Evolutionary conservation across 1,284 basidiomycete genomes (phyloP).

Genomic region (Puccinia hordei): DNA sequence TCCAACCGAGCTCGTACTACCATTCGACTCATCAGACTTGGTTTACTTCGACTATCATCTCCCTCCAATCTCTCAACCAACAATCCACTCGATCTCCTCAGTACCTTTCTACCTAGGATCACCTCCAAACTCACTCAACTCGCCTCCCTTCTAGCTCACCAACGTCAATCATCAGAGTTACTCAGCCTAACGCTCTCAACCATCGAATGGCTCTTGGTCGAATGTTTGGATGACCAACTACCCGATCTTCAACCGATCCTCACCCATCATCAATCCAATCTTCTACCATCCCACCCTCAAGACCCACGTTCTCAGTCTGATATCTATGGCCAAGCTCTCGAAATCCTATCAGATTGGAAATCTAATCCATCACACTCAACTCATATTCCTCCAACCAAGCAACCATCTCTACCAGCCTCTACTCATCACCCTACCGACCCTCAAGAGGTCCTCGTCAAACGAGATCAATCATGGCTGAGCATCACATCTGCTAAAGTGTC

Average conservation of each 20-base stretch:
- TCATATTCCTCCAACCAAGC: not conserved
- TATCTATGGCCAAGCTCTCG: slow-evolving; percentile 1
- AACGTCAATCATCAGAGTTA: slow-evolving; percentile 5
- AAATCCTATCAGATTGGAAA: slow-evolving; percentile 34
- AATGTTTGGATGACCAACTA: slow-evolving; percentile 36
- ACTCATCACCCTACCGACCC: not conserved
- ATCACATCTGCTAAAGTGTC: slow-evolving; percentile 30
- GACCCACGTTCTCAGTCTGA: not conserved
- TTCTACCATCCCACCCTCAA: not conserved
- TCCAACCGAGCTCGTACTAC: slow-evolving; percentile 5
- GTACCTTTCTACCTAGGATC: slow-evolving; percentile 21
- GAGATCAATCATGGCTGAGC: slow-evolving; percentile 14
- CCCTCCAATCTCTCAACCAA: not conserved
- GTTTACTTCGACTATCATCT: slow-evolving; percentile 27
- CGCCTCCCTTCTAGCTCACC: slow-evolving; percentile 11
- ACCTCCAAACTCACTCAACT: slow-evolving; percentile 35
- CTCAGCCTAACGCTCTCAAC: slow-evolving; percentile 4
- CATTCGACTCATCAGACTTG: not conserved
- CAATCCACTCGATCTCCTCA: slow-evolving; percentile 17
- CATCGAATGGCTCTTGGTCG: slow-evolving; percentile 27
- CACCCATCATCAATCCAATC: not conserved
- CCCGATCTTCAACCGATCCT: slow-evolving; percentile 26
- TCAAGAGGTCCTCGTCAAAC: slow-evolving; percentile 19
- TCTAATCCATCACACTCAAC: not conserved
- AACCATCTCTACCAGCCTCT: slow-evolving; percentile 5